Evolutionary conservation across 768 basidiomycete genomes (phyloP).

Genomic region (Rhodotorula diobovata): DNA sequence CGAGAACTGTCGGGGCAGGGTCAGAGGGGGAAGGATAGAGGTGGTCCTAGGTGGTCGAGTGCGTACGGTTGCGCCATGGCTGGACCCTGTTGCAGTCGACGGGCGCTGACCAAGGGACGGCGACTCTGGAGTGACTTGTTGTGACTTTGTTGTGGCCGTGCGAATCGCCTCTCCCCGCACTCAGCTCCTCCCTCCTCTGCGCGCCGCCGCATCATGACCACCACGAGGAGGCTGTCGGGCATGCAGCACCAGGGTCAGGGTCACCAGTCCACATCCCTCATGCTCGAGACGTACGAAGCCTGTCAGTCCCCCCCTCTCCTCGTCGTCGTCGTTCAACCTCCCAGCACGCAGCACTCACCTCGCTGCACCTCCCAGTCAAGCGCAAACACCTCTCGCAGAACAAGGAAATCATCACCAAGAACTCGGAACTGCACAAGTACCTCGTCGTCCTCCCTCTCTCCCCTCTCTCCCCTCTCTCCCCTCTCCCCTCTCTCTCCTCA

Average conservation of each 20-base stretch:
- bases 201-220: conserved; percentile 21
- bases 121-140: neutral
- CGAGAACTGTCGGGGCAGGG: neutral
- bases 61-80: neutral
- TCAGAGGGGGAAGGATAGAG: neutral
- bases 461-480: too few species aligned
- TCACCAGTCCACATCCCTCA: conserved; percentile 21
- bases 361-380: conserved; percentile 32
- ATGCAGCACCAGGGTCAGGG: neutral
- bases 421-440: conserved; percentile 40
- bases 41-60: too few species aligned
- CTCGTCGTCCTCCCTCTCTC: neutral
- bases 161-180: neutral
- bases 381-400: conserved; percentile 43
- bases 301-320: conserved; percentile 9
- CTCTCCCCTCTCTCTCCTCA: too few species aligned
- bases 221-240: conserved; percentile 16
- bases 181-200: neutral
- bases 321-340: neutral
- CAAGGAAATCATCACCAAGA: conserved; percentile 44
- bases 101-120: too few species aligned
- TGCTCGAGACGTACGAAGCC: conserved; percentile 39
- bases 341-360: neutral
- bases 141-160: neutral
- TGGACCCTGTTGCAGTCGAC: too few species aligned